These are phyloP conservation scores for Daldinia caldariorum DNA, from an alignment of 495 filamentous ascomycete species.

Conservation along the genomic window DNA sequence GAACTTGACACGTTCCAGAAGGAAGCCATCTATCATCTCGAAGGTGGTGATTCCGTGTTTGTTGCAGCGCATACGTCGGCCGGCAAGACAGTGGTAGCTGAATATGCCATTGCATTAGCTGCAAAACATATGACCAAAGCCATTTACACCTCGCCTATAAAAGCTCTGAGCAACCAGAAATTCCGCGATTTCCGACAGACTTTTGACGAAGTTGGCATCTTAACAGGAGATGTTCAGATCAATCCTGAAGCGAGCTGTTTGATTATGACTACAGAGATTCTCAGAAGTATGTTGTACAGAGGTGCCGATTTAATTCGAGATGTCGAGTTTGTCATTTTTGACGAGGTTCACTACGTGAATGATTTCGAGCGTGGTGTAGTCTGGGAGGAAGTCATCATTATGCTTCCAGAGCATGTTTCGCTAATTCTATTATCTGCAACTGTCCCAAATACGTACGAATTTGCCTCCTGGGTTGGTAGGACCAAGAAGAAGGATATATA, in stretches of 20 bases:
- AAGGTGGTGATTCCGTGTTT: conserved; percentile 96
- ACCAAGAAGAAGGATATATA: conserved; percentile 99
- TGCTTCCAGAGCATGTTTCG: conserved; percentile 96
- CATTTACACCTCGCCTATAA: conserved; percentile 98
- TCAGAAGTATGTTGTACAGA: conserved; percentile 97
- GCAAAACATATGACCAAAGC: conserved; percentile 99
- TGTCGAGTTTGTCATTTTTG: conserved; percentile 98
- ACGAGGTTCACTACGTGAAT: conserved; percentile 99
- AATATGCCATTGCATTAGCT: conserved; percentile 96
- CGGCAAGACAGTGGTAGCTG: conserved; percentile 97
- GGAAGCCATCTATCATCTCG: conserved; percentile 96
- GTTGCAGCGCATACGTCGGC: conserved; percentile 99
- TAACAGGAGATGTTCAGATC: conserved; percentile 98
- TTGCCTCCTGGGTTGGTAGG: conserved; percentile 96
- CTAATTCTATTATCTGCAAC: conserved; percentile 95
- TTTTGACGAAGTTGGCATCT: conserved; percentile 95
- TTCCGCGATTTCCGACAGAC: conserved; percentile 90
- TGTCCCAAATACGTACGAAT: conserved; percentile 96
- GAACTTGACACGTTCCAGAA: conserved; percentile 98
- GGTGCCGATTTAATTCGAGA: conserved; percentile 96
- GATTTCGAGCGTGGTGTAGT: conserved; percentile 97
- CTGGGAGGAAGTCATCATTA: conserved; percentile 99
- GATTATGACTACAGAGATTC: conserved; percentile 99
- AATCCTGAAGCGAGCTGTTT: conserved; percentile 97
- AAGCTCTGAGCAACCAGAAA: conserved; percentile 98